Evolutionary conservation across 345 rosid genomes (phyloP).

Genomic region (Melastoma malabathricum): DNA sequence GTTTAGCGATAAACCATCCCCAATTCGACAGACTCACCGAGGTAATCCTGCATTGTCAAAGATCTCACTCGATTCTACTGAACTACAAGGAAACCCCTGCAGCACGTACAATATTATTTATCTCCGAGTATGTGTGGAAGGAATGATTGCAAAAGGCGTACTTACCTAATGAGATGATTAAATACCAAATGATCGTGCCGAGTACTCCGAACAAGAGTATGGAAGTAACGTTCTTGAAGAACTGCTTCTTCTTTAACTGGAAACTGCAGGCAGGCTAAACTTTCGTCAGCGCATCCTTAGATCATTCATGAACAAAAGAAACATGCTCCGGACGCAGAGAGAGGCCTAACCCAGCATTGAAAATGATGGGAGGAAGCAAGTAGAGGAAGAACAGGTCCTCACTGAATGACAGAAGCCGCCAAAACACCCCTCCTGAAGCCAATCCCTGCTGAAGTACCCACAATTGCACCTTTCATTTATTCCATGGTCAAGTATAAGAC

Average conservation of each 20-base stretch:
- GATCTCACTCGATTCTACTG: conserved; percentile 22
- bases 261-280: conserved; percentile 24
- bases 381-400: conserved; percentile 66
- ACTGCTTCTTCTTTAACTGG: conserved; percentile 68
- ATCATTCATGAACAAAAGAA: neutral
- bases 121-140: too few relatives aligned
- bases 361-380: conserved; percentile 58
- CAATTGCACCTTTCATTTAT: neutral
- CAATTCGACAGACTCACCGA: conserved; percentile 17
- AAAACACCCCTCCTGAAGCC: conserved; percentile 36
- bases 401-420: too few relatives aligned
- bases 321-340: neutral
- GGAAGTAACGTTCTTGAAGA: too few relatives aligned
- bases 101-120: neutral
- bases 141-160: too few relatives aligned
- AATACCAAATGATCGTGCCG: conserved; percentile 53
- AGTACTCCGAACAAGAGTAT: conserved; percentile 48
- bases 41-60: conserved; percentile 22
- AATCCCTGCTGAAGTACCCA: conserved; percentile 25
- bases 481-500: too few relatives aligned
- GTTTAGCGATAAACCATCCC: neutral
- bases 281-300: neutral
- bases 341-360: conserved; percentile 54
- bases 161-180: conserved; percentile 43
- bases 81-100: conserved; percentile 29